Conservation (phyloP, 2,329 filamentous ascomycete species). For the Pestalotiopsis sp. region DNA sequence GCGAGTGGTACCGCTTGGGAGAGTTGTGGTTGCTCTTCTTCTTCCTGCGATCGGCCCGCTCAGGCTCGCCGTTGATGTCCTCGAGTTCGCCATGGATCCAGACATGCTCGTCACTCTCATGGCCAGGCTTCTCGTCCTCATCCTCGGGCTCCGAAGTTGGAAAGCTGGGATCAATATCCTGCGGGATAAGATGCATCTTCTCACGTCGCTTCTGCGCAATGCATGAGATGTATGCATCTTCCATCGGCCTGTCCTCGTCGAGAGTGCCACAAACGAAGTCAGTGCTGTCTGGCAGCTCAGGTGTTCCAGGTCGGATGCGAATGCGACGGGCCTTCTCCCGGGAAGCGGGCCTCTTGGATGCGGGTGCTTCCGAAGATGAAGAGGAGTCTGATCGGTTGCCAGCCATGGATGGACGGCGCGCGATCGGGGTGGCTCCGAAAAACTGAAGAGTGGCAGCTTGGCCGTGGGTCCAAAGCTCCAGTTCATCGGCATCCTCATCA, state of each 20-base stretch:
- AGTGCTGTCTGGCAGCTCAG: constrained; percentile 92
- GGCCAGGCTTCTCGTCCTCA: constrained; percentile 64
- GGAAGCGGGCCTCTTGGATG: constrained; percentile 29
- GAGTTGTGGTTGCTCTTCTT: constrained; percentile 55
- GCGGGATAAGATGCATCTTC: constrained; percentile 83
- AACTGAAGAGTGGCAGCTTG: constrained; percentile 40
- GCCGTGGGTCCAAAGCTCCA: constrained; percentile 57
- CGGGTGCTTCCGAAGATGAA: constrained; percentile 46
- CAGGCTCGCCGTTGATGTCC: constrained; percentile 61
- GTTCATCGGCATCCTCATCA: constrained; percentile 67
- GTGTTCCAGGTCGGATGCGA: constrained; percentile 68
- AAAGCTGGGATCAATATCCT: constrained; percentile 97
- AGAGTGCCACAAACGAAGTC: constrained; percentile 99
- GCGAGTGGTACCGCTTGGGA: constrained; percentile 63
- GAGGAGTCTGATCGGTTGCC: constrained; percentile 64
- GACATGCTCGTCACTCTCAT: constrained; percentile 67
- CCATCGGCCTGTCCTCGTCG: constrained; percentile 92
- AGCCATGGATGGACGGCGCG: constrained; percentile 41
- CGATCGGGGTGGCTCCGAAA: constrained; percentile 35
- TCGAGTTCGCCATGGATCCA: constrained; percentile 76
- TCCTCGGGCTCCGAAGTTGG: constrained; percentile 91
- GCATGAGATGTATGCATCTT: constrained; percentile 87
- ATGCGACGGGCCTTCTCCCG: constrained; percentile 40
- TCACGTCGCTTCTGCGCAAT: constrained; percentile 78
- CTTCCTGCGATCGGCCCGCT: constrained; percentile 47